Conservation (phyloP, 108 stramenopile species). For the Bacterosira constricta region DNA sequence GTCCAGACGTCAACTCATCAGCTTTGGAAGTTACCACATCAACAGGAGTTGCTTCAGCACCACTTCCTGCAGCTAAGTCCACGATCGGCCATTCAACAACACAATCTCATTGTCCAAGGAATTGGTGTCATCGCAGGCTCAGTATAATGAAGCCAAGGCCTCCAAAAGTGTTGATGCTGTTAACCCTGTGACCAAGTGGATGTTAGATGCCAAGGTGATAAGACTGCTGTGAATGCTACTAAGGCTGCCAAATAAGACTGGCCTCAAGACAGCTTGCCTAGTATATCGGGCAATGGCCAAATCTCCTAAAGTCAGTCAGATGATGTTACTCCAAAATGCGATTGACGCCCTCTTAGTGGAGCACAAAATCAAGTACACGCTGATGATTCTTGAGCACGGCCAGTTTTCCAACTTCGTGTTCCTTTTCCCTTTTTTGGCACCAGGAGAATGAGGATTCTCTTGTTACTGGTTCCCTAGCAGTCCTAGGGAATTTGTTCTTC, state of each 20-base stretch:
- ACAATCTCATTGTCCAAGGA: background rate
- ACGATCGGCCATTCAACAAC: background rate
- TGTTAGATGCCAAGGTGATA: background rate
- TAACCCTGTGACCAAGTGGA: background rate
- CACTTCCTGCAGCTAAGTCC: background rate
- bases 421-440: background rate
- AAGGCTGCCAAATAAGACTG: background rate
- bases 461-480: background rate
- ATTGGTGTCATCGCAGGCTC: background rate
- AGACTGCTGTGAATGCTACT: background rate
- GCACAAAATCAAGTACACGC: background rate
- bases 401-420: slow-evolving; percentile 4
- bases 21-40: background rate
- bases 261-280: background rate
- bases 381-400: background rate
- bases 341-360: background rate
- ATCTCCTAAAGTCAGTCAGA: background rate
- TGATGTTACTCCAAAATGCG: background rate
- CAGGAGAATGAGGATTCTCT: background rate
- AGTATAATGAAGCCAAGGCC: background rate
- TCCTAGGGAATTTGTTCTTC: background rate
- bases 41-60: background rate
- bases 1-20: background rate
- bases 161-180: background rate
- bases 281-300: slow-evolving; percentile 1